Conservation (phyloP, 352 stramenopile genomes). For the Phytophthora sp. region DNA sequence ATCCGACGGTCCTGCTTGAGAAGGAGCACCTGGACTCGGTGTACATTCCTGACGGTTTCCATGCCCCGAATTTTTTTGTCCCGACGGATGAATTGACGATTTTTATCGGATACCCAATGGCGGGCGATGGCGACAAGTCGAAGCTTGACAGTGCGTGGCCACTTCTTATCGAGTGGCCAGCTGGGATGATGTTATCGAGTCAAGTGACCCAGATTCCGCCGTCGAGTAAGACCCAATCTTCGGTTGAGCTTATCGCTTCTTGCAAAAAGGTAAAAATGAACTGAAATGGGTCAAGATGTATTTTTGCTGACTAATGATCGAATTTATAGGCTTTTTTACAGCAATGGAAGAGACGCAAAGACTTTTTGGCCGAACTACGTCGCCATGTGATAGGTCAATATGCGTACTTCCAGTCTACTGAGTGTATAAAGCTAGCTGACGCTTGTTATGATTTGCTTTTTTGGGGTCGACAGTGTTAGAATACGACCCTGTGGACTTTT, state of each 20-base stretch:
- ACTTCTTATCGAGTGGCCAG: slow-evolving; percentile 43
- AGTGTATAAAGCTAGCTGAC: slow-evolving; percentile 6
- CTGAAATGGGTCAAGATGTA: neutral
- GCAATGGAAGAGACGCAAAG: slow-evolving; percentile 47
- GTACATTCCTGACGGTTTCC: slow-evolving; percentile 38
- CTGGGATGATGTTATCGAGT: slow-evolving; percentile 41
- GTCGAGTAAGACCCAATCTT: slow-evolving; percentile 39
- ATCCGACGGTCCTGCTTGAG: slow-evolving; percentile 14
- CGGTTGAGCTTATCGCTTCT: slow-evolving; percentile 40
- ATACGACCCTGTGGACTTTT: slow-evolving; percentile 57
- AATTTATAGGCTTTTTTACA: slow-evolving; percentile 43
- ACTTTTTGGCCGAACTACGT: slow-evolving; percentile 47
- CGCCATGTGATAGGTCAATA: slow-evolving; percentile 45
- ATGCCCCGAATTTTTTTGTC: slow-evolving; percentile 29
- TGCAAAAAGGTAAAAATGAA: slow-evolving; percentile 42
- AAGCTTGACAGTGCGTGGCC: slow-evolving; percentile 18
- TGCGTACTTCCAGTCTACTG: too few relatives aligned
- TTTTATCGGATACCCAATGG: slow-evolving; percentile 35
- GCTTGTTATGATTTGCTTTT: slow-evolving; percentile 1
- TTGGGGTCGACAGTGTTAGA: slow-evolving; percentile 42
- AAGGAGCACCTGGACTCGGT: slow-evolving; percentile 22
- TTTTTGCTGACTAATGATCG: slow-evolving; percentile 1
- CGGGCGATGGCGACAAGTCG: slow-evolving; percentile 12
- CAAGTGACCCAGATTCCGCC: slow-evolving; percentile 42
- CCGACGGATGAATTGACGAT: slow-evolving; percentile 22